Conservation (phyloP, 164 flowering plant genomes). For the Vitis cinerea region DNA sequence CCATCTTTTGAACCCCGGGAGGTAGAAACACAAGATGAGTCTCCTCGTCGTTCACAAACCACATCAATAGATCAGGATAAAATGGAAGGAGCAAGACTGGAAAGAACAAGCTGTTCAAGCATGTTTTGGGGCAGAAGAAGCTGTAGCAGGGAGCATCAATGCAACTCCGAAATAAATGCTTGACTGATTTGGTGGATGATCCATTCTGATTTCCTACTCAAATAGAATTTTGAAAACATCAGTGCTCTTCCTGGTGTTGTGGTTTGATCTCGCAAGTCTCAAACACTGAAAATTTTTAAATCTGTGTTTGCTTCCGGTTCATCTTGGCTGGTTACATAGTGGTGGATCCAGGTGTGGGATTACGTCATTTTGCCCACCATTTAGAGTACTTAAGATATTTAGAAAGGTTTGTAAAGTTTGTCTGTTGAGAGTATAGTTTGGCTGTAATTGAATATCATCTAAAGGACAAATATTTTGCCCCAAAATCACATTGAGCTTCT, state of each 20-base stretch:
- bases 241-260: background rate
- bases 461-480: background rate
- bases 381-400: constrained; percentile 1
- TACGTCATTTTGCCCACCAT: background rate
- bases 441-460: constrained; percentile 15
- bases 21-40: constrained; percentile 44
- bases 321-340: constrained; percentile 12
- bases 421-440: constrained; percentile 3
- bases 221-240: background rate
- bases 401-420: constrained; percentile 13
- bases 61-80: constrained; percentile 50
- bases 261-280: background rate
- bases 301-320: constrained; percentile 14
- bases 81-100: constrained; percentile 61
- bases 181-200: constrained; percentile 21
- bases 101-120: constrained; percentile 75
- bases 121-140: constrained; percentile 95
- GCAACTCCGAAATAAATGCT: constrained; percentile 88
- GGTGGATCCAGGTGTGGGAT: constrained; percentile 8
- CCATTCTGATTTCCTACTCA: background rate
- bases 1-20: constrained; percentile 60
- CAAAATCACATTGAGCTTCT: background rate
- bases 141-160: constrained; percentile 94
- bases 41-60: constrained; percentile 50
- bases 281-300: background rate